Base-by-base conservation (phyloP, 2,329 filamentous ascomycete genomes). In the Stagonosporopsis tanaceti region DNA sequence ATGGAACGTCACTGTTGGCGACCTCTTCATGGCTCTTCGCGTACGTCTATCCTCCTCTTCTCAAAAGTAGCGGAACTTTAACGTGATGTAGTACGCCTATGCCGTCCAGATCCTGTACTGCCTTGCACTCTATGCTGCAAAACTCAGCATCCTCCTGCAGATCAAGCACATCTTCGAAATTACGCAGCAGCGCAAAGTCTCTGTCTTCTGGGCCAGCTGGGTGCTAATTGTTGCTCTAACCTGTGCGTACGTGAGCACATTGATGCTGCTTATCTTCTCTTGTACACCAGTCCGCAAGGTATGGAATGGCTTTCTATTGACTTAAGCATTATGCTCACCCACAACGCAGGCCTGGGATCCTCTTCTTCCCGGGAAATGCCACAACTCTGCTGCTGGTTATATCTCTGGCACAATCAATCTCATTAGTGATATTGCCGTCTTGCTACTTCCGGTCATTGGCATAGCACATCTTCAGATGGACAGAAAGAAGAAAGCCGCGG, bases 291-390 rank as follows among this genome's bases (percentile, higher is more conserved):
- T 53, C 20, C 25, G 35, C 15, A 47, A 40, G 42, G 50, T 41
- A 35, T 4, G 40, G 4, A 7, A 14, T 17, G 5, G 14, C 32
- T 11, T 9, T 35, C 6, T 20, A 4, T 28, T n/a, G 12, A 17
- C 2, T 14, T 2, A 25, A 14, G 2, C 7, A 3, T 8, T 62
- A 53, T 68, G 59, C 51, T 50, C 37, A 15, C 67, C 60, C 7
- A 41, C 47, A n/a, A 47, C 47, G 14, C 64, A 69, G 46, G 65
- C 66, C 24, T 69, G 62, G 60, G 44, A 62, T 12, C 59, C 64
- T 0, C 50, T 53, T 4, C 27, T 56, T n/a, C 40, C 55, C 0
- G 68, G 66, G 7, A 58, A 60, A 25, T 71, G 69, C 41, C 60
- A 64, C 34, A 55, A 61, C 25, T 34, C 39, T 4, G 59, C 46